Evolutionary conservation across 306 rosid species (phyloP), one percentile per base, ranked within the genome.

Genomic region (Spatholobus suberectus): DNA sequence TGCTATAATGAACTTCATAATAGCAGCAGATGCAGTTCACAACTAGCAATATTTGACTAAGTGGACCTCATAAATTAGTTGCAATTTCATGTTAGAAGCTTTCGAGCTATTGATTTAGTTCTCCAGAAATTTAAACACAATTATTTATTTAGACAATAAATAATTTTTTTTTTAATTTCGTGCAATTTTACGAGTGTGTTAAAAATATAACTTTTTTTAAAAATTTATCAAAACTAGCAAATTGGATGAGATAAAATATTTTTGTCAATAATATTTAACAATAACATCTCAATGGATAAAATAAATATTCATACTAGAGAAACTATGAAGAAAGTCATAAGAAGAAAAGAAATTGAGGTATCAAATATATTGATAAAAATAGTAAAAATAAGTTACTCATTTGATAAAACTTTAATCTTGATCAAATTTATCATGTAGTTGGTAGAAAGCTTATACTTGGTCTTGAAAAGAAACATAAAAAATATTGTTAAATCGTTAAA

Each of bases 81-180:
- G 70, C 43, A 69, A 9, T 57, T 75, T 75, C 32, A 38, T 57
- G 69, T 57, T 40, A 23, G 10, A 75, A 37, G 5, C 52, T 75
- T 55, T 11, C 1, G 8, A 27, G 41, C 43, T 17, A 46, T 47
- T 47, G 15, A 72, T 70, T 32, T 10, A 23, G 41, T 15, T 62
- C 23, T 61, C 29, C 20, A 1, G 38, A 27, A 61, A 61, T 29
- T 20, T 62, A 41, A 29, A 7, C 12, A 1, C n/a, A 5, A 5
- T 61, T 15, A 29, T 62, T 27, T 5, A 29, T 62, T 14, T 27
- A 26, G 26, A 27, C 67, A 27, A 59, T 59, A 14, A 29, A 8
- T 6, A 14, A 61, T 20, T n/a, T n/a, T n/a, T n/a, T n/a, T n/a
- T n/a, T n/a, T 4, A 12, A 37, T 37, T 37, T 37, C 4, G 41